Percentiles rank a stretch among this genome's conserved stretches.
phyloP scores from a whole-genome alignment of 495 filamentous ascomycete species.

The Penicillium flavigenum region DNA sequence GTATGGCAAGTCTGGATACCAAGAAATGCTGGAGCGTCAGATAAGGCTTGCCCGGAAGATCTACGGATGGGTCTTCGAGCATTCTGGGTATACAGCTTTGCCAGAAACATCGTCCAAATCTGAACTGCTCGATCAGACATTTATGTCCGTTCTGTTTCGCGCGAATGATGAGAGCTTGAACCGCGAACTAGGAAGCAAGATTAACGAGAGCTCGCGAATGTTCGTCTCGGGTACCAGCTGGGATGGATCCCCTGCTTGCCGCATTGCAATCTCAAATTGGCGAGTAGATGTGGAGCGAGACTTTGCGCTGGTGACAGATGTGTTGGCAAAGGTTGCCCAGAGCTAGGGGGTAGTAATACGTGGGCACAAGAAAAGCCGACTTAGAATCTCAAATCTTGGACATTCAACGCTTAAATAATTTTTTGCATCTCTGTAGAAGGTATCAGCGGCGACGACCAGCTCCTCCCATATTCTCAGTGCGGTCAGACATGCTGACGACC shows the following conservation, averaged over 20 bases:
- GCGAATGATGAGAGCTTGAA: slow-evolving; percentile 71
- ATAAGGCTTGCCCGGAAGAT: slow-evolving; percentile 67
- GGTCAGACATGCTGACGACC: slow-evolving; percentile 81
- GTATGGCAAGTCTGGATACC: slow-evolving; percentile 70
- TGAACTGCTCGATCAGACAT: slow-evolving; percentile 51
- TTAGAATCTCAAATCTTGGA: background rate
- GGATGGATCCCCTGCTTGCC: slow-evolving; percentile 66
- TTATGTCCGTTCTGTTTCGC: slow-evolving; percentile 77
- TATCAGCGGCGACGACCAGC: slow-evolving; percentile 58
- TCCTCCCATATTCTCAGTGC: slow-evolving; percentile 55
- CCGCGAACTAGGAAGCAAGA: slow-evolving; percentile 57
- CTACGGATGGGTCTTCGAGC: slow-evolving; percentile 58
- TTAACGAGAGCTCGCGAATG: slow-evolving; percentile 72
- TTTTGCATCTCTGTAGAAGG: background rate
- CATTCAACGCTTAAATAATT: background rate
- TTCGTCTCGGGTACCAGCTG: slow-evolving; percentile 83
- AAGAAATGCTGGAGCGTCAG: slow-evolving; percentile 68
- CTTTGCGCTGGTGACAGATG: slow-evolving; percentile 35
- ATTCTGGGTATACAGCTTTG: slow-evolving; percentile 63
- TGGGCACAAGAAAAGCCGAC: background rate
- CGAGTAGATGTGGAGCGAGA: slow-evolving; percentile 45
- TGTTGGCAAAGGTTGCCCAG: slow-evolving; percentile 35
- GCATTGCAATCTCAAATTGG: slow-evolving; percentile 87
- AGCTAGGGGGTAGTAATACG: background rate
- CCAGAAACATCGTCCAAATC: slow-evolving; percentile 43